Conservation (phyloP, 1,284 basidiomycete species). For the Omphalotus olearius region DNA sequence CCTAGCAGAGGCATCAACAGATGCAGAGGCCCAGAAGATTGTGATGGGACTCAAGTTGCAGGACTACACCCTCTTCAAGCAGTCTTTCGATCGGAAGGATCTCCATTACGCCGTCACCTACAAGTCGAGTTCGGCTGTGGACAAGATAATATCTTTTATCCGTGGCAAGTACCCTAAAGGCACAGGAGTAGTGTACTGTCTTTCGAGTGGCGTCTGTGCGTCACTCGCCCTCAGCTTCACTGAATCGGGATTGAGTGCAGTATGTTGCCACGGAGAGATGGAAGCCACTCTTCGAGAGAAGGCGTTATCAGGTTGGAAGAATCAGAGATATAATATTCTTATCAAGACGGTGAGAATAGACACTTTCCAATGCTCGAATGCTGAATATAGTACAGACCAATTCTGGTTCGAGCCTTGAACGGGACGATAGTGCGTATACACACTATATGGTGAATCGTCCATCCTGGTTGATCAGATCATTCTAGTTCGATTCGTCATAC, state of each 20-base stretch:
- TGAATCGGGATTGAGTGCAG: constrained; percentile 46
- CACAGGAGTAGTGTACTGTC: constrained; percentile 77
- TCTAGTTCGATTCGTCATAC: constrained; percentile 75
- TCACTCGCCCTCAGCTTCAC: constrained; percentile 57
- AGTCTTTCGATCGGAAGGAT: constrained; percentile 82
- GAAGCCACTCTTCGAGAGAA: constrained; percentile 42
- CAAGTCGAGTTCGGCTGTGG: constrained; percentile 39
- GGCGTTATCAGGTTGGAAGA: neutral
- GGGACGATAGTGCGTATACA: constrained; percentile 57
- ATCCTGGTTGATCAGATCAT: constrained; percentile 4
- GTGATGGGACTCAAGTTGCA: constrained; percentile 30
- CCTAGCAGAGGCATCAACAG: constrained; percentile 71
- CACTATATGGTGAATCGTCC: neutral
- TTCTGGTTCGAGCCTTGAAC: constrained; percentile 93
- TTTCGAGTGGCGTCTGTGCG: constrained; percentile 61
- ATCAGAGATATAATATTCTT: neutral
- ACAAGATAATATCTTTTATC: constrained; percentile 64
- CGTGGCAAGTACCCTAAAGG: constrained; percentile 40
- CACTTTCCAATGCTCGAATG: neutral
- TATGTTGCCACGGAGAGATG: constrained; percentile 66
- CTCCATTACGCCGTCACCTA: constrained; percentile 66
- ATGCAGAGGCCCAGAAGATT: constrained; percentile 38
- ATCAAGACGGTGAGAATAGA: neutral
- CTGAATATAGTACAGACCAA: neutral
- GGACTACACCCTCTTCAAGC: constrained; percentile 39